Evolutionary conservation across 1,284 basidiomycete genomes (phyloP), one percentile per base, ranked within the genome.

Genomic region (Heterobasidion annosum): DNA sequence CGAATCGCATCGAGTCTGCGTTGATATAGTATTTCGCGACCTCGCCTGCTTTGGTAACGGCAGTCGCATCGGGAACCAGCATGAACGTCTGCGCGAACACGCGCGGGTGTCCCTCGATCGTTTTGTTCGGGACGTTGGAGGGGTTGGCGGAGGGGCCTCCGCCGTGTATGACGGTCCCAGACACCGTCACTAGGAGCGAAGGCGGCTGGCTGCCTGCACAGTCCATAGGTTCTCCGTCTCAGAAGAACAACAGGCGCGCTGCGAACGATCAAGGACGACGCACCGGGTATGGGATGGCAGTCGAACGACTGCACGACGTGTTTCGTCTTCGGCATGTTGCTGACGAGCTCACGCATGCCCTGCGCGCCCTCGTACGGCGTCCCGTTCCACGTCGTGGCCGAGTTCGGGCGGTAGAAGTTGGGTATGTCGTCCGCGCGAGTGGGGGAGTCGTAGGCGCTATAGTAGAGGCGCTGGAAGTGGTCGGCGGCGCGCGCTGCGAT

Each of bases 51-150:
- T 80, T 81, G 2, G 80, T 71, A 4, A 83, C 72, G 45, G 82
- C 80, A 49, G 73, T 73, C 6, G 83, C 71, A 66, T 91, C 88
- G 3, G 88, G 88, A 8, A 85, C 81, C 43, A 93, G 82, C 73
- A 93, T 82, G 66, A 93, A 92, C 10, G 88, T 87, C 68, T 93
- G 90, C 8, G 84, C 83, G 69, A 93, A 93, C 48, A 91, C 87
- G 35, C 90, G 80, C 9, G 90, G 83, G 54, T 90, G 86, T 15
- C 81, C 85, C 58, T 92, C 90, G 18, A 85, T 71, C 12, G 73
- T 78, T 64, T 78, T 76, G 48, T 66, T 64, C 33, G 77, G 71
- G 9, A 78, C 77, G 43, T 71, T 68, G 34, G 76, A 65, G 8
- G 82, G 80, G 62, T 85, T 83, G 16, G 77, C 76, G 19, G 72